A percentile compares a stretch with the other conserved stretches of the same genome.
Evolutionary conservation across 441 rosid genomes (phyloP).

Genomic region (Euphorbia schlechtendalii): DNA sequence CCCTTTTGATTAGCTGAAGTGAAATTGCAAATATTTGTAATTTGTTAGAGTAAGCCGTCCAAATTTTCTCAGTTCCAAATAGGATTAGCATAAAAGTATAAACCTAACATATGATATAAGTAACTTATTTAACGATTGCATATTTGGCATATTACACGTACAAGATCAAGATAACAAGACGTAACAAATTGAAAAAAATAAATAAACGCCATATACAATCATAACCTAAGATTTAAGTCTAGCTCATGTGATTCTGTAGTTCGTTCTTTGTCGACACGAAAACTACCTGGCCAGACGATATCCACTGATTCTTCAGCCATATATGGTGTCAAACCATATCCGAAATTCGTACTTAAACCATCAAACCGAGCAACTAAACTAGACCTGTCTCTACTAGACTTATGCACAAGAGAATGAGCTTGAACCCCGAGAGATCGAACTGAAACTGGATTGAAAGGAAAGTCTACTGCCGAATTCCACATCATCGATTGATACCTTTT

Average conservation of each 20-base stretch:
- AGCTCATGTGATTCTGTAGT: constrained; percentile 24
- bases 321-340: constrained; percentile 22
- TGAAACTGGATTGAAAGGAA: constrained; percentile 20
- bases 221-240: constrained; percentile 38
- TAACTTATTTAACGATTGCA: constrained; percentile 9
- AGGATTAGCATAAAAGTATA: too few relatives aligned
- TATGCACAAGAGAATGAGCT: constrained; percentile 39
- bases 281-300: constrained; percentile 43
- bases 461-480: constrained; percentile 9
- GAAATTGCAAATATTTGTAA: not conserved
- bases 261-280: constrained; percentile 24
- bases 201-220: constrained; percentile 5
- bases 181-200: not conserved
- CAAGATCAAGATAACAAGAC: not conserved
- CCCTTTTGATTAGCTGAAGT: not conserved
- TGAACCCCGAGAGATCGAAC: constrained; percentile 33
- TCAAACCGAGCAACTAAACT: constrained; percentile 24
- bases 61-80: too few relatives aligned
- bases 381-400: constrained; percentile 26
- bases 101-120: not conserved
- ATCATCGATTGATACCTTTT: constrained; percentile 34
- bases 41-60: too few relatives aligned
- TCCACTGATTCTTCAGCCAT: constrained; percentile 24
- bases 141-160: constrained; percentile 5
- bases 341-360: constrained; percentile 19